These are phyloP conservation scores for Quercus lobata DNA, from an alignment of 331 rosid species.

Conservation along the genomic window DNA sequence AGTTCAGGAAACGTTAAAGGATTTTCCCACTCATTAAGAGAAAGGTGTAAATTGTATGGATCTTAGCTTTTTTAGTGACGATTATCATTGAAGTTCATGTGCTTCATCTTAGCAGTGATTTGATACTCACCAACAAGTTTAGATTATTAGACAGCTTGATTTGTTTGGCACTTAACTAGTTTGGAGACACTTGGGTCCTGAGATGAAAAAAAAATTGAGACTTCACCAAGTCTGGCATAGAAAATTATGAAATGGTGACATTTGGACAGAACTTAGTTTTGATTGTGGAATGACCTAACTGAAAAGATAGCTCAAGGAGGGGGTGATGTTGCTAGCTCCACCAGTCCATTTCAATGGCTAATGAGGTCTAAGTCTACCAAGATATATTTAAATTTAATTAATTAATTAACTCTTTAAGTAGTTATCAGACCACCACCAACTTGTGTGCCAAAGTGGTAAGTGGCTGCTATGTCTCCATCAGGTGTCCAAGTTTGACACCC, in stretches of 20 bases:
- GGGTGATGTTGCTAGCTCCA: neutral
- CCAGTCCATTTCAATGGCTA: neutral
- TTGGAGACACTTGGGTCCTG: neutral
- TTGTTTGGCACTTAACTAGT: too few relatives aligned
- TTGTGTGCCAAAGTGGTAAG: too few relatives aligned
- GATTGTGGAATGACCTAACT: slow-evolving; percentile 40
- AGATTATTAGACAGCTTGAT: too few relatives aligned
- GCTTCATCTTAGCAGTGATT: neutral
- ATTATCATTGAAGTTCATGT: neutral
- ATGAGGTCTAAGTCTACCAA: slow-evolving; percentile 30
- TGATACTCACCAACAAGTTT: neutral
- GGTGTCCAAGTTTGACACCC: too few relatives aligned
- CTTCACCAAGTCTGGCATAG: too few relatives aligned
- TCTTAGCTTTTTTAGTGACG: neutral
- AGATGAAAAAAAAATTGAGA: too few relatives aligned
- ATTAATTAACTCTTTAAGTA: neutral
- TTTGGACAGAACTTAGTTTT: neutral
- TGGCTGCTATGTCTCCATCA: too few relatives aligned
- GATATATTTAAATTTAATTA: slow-evolving; percentile 1
- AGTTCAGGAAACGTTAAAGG: neutral
- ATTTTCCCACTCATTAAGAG: too few relatives aligned
- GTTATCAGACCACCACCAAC: neutral
- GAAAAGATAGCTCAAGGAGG: slow-evolving; percentile 21
- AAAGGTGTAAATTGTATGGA: neutral
- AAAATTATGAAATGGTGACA: too few relatives aligned